These are phyloP conservation scores for Fraxinus sp. DNA, from an alignment of 305 asterid genomes.

Conservation along the genomic window DNA sequence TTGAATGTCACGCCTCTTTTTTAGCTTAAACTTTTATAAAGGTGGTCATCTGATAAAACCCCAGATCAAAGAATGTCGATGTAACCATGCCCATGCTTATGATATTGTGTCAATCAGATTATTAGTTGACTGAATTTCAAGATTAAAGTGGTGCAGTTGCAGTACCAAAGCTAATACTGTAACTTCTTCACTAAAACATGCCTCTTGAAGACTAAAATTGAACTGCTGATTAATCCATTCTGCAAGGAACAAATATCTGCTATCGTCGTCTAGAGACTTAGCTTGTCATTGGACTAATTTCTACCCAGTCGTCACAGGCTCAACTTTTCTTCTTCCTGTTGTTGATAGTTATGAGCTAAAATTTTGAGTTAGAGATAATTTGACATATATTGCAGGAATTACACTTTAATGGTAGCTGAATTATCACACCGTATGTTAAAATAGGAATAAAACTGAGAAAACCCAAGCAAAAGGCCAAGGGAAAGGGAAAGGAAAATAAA, in stretches of 20 bases:
- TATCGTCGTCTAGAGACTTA: slow-evolving; percentile 2
- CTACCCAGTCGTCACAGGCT: neutral
- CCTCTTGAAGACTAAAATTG: neutral
- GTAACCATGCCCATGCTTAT: neutral
- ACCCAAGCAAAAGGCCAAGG: neutral
- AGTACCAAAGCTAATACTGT: neutral
- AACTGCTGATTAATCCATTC: neutral
- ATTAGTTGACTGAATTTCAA: neutral
- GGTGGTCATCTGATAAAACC: neutral
- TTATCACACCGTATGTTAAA: neutral
- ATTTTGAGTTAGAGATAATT: neutral
- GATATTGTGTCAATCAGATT: neutral
- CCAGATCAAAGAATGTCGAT: neutral
- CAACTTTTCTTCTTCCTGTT: neutral
- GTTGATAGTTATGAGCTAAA: neutral
- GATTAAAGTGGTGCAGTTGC: neutral
- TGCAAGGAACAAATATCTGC: neutral
- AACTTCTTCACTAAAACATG: neutral
- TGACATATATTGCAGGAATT: neutral
- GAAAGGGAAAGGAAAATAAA: neutral
- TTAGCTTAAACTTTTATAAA: neutral
- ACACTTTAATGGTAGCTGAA: slow-evolving; percentile 10
- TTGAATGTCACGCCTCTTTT: neutral
- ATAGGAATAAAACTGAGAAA: neutral
- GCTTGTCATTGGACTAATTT: neutral